Base-by-base conservation (phyloP, 805 yeast species). In the Hanseniaspora jakobsenii region DNA sequence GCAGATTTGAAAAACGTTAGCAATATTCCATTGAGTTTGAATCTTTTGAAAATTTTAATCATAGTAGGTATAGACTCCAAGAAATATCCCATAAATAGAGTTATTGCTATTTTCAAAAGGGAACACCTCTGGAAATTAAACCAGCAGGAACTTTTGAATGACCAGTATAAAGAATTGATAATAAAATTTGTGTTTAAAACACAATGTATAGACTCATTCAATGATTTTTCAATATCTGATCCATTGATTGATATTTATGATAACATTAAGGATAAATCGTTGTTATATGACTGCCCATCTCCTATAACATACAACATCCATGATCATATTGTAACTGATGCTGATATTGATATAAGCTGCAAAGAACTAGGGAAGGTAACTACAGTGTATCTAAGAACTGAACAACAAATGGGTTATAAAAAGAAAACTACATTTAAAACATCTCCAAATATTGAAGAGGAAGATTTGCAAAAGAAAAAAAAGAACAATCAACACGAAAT, bases 31-130 rank as follows among this genome's bases (percentile, higher is more conserved):
- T 10, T 41, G 2, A 41, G 34, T 28, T 21, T 41, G 6, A 41
- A 41, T 16, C 14, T 41, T 6, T 22, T 41, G 7, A 41, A 41
- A 28, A 28, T 41, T 21, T 14, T 41, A 24, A 34, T 41, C 9
- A 41, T 41, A 14, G 14, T 41, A 19, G 45, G 45, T n/a, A n/a
- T 41, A 24, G 45, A 41, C 16, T 19, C 16, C 5, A 22, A 35
- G 12, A 21, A 16, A 23, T 42, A 42, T 22, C 31, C 46, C 7
- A 17, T 16, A 12, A 35, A 14, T 16, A 42, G 39, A 13, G 45
- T 41, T 22, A 19, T 27, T 8, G 9, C 38, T 9, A 4, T 41
- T 18, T 41, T 41, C 27, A 36, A 41, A 28, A 41, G 23, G 18
- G 31, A 41, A 3, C 45, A 41, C 12, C 16, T 41, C 16, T 17